These are phyloP conservation scores for Kwoniella shandongensis DNA, from an alignment of 768 basidiomycete genomes.

Conservation along the genomic window DNA sequence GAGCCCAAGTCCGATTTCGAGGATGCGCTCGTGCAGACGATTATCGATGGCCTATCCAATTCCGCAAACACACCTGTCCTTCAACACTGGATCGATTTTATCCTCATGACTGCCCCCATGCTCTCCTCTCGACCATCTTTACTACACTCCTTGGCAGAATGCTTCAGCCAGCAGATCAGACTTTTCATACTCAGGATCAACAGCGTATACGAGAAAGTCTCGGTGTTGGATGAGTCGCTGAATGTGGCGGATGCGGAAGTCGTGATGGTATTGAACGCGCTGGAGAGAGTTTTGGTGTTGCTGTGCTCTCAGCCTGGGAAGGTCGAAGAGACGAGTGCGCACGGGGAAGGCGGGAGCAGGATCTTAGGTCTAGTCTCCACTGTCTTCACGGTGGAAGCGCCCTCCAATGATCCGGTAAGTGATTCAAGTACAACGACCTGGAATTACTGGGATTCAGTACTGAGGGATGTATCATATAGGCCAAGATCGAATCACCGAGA, in stretches of 20 bases:
- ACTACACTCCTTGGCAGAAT: constrained; percentile 73
- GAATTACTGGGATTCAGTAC: not conserved
- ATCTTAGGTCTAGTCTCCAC: constrained; percentile 86
- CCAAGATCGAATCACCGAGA: constrained; percentile 67
- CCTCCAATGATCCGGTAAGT: constrained; percentile 14
- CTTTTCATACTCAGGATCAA: constrained; percentile 54
- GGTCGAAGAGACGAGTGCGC: constrained; percentile 29
- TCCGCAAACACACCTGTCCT: constrained; percentile 72
- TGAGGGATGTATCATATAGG: no score
- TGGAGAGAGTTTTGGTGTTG: constrained; percentile 74
- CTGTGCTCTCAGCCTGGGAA: constrained; percentile 48
- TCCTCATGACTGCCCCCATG: constrained; percentile 84
- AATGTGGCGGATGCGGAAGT: constrained; percentile 54
- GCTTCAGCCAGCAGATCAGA: constrained; percentile 70
- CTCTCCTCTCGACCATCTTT: constrained; percentile 69
- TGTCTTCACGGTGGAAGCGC: constrained; percentile 66
- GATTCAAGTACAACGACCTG: no score
- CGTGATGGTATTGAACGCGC: constrained; percentile 74
- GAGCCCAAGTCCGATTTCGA: constrained; percentile 39
- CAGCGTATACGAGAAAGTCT: constrained; percentile 56
- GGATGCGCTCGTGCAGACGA: constrained; percentile 65
- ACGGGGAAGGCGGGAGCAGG: constrained; percentile 58
- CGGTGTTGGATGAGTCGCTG: constrained; percentile 7
- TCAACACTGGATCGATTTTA: constrained; percentile 96
- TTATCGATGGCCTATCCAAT: constrained; percentile 74